Evolutionary conservation across 768 basidiomycete genomes (phyloP), one percentile per base, ranked within the genome.

Genomic region (Termitomyces sp.): DNA sequence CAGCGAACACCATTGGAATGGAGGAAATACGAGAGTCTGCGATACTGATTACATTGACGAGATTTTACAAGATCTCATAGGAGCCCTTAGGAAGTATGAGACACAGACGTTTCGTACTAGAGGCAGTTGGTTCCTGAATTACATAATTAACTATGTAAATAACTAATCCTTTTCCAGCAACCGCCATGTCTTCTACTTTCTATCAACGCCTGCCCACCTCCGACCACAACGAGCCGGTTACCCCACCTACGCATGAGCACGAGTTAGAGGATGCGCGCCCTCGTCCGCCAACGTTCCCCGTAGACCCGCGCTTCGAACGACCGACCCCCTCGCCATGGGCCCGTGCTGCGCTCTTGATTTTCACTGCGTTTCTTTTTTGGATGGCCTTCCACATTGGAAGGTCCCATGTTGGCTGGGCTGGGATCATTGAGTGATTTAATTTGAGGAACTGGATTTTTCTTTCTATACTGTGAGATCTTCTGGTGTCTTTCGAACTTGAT

Each of bases 391-490:
- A 28, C 15, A 12, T 60, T 64, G 65, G 32, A 62, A 62, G 21
- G 63, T 60, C 46, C 59, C 40, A 26, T 32, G 64, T n/a, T 65
- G 49, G 55, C 6, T 53, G 44, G 59, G 45, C 54, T n/a, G 59
- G 53, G 2, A 26, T 53, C 5, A 15, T 60, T 15, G 55, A 60
- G 19, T 60, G 49, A 51, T 26, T 2, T 49, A 1, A 7, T 2
- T 11, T 8, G 11, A 38, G 8, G 17, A 11, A 10, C 24, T 50
- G 12, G n/a, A 38, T n/a, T n/a, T n/a, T 24, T 17, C 17, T 24
- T 2, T 26, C 15, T 26, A 26, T 15, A 38, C 22, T 12, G 49
- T 40, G 6, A 50, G 49, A 28, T 3, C 40, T 48, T 50, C 6
- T 26, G 6, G n/a, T 26, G 5, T 38, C 17, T 12, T 26, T 2